Evolutionary conservation across 208 protist species (phyloP), one percentile per base, ranked within the genome.

Genomic region (Polymyxa betae): DNA sequence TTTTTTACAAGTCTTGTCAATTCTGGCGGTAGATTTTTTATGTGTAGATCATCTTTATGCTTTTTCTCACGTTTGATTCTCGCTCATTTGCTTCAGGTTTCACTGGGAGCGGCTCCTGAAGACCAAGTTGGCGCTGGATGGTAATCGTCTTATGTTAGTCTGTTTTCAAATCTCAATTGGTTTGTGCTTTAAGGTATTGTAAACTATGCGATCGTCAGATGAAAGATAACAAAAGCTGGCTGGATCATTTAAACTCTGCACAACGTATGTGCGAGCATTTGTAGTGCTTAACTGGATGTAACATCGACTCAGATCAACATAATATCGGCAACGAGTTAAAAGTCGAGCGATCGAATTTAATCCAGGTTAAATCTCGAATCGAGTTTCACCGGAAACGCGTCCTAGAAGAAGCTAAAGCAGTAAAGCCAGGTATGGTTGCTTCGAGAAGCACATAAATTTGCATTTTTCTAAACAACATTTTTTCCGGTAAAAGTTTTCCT

Each of bases 161-260:
- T 60, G 24, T 60, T 60, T 24, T 29, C 49, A 24, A n/a, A n/a
- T n/a, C 24, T 24, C 5, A 60, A 24, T 60, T 29, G 49, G 12
- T 60, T 24, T 29, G 24, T 24, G 24, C 24, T 60, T 24, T 60
- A 5, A 60, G 49, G 49, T 82, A 82, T 43, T 82, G 72, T 43
- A 35, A 82, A n/a, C 35, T 43, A 20, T 82, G 72, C n/a, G 72
- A 82, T 35, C 72, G 72, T 5, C 72, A 82, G 35, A 45, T 82
- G 35, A 82, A 82, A 43, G 72, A 82, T n/a, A 40, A 5, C 5
- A 82, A 82, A n/a, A 82, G 72, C 72, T 82, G 72, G 72, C 72
- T 82, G 16, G 72, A 82, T 43, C 72, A 82, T 43, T 43, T 82
- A 35, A 82, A 82, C 72, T 82, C 72, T 20, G 35, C 5, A 82